A percentile compares a stretch with the other conserved stretches of the same genome.
phyloP scores from a whole-genome alignment of 2,329 filamentous ascomycete species.

The Didymellaceae sp. region DNA sequence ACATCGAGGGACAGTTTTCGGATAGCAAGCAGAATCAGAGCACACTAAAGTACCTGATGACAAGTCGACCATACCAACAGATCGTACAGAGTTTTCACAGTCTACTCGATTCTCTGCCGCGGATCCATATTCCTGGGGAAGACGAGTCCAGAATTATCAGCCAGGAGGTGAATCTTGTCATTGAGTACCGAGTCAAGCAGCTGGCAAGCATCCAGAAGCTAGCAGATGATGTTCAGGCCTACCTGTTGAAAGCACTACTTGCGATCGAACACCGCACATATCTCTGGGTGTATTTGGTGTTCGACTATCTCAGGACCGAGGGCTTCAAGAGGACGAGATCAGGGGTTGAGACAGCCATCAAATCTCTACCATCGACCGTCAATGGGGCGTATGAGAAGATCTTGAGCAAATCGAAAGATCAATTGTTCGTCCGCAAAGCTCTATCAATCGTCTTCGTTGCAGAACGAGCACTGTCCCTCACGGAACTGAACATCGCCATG shows the following conservation, averaged over 20 bases:
- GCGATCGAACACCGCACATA: conserved; percentile 25
- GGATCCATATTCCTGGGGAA: conserved; percentile 29
- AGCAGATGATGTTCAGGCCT: conserved; percentile 16
- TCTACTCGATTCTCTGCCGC: conserved; percentile 20
- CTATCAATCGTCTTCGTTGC: conserved; percentile 21
- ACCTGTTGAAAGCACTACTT: conserved; percentile 18
- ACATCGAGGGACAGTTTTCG: conserved; percentile 18
- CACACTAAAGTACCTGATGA: conserved; percentile 23
- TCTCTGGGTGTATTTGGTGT: conserved; percentile 28
- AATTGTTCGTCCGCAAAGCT: conserved; percentile 9
- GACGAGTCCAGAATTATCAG: conserved; percentile 28
- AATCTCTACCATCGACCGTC: conserved; percentile 18
- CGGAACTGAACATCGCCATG: conserved; percentile 22
- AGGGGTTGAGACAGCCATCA: conserved; percentile 12
- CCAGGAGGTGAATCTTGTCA: conserved; percentile 27
- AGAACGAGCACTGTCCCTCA: conserved; percentile 17
- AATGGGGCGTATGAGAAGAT: conserved; percentile 24
- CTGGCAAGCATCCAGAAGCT: conserved; percentile 22
- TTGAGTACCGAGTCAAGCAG: conserved; percentile 21
- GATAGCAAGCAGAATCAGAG: conserved; percentile 9
- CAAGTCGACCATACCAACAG: conserved; percentile 30
- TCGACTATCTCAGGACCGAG: conserved; percentile 16
- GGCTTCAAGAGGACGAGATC: conserved; percentile 20
- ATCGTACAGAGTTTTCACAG: conserved; percentile 16
- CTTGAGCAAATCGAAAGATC: conserved; percentile 22